Evolutionary conservation across 1,284 basidiomycete species (phyloP).

Genomic region (Naganishia liquefaciens): DNA sequence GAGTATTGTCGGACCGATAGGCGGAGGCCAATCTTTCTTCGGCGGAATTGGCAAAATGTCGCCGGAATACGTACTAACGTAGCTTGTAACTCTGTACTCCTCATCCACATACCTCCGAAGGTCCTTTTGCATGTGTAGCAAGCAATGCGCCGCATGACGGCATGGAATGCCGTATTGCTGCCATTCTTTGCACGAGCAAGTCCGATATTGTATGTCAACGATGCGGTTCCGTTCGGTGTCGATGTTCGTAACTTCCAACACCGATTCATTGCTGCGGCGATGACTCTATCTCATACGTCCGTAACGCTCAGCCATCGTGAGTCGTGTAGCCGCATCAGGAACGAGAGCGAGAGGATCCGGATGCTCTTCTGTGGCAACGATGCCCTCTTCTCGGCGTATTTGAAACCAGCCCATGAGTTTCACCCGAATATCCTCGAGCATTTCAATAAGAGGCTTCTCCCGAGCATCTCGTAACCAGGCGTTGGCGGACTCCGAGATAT

Average conservation of each 20-base stretch:
- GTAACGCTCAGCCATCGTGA: not conserved
- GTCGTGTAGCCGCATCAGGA: not conserved
- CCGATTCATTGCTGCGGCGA: not conserved
- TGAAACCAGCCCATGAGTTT: not conserved
- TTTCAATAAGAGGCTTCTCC: not conserved
- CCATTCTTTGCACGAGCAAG: constrained; percentile 1
- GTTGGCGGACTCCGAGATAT: not conserved
- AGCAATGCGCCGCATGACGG: not conserved
- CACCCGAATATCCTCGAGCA: not conserved
- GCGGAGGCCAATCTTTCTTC: not conserved
- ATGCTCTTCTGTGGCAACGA: not conserved
- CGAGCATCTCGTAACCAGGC: not conserved
- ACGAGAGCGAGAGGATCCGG: not conserved
- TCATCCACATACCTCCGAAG: not conserved
- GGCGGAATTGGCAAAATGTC: not conserved
- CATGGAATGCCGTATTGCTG: not conserved
- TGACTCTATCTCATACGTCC: not conserved
- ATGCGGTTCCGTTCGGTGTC: not conserved
- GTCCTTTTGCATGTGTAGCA: not conserved
- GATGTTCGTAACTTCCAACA: not conserved
- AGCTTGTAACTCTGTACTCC: not conserved
- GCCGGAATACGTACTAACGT: not conserved
- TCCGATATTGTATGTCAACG: not conserved
- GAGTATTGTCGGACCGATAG: not conserved
- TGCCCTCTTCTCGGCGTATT: not conserved